Evolutionary conservation across 192 early-diverging fungal genomes (phyloP), one percentile per base, ranked within the genome.

Genomic region (Coemansia sp.): DNA sequence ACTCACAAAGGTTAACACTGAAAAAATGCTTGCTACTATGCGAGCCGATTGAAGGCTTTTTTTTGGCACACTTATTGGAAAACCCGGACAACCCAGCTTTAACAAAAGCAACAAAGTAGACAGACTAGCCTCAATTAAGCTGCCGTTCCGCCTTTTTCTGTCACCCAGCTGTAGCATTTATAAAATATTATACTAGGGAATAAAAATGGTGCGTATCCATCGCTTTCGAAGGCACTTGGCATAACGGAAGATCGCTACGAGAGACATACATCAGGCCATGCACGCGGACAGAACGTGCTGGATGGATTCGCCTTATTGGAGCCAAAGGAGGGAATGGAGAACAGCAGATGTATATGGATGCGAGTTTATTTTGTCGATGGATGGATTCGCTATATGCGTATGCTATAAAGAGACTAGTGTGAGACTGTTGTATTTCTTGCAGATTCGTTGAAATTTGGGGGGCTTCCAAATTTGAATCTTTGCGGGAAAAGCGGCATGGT

Each of bases 191-290:
- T 51, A 73, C 64, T 67, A 57, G 45, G 53, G 65, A 69, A 60
- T 48, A 12, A 76, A 72, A 78, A 78, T 78, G 76, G 76, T 78
- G 73, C 64, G 76, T 56, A 78, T 78, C 75, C 51, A 68, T 71
- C 61, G 41, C 41, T 20, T 43, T 18, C 34, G 17, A 15, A 48
- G 14, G 3, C 17, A 1, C 45, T 15, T 12, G 12, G 45, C 33
- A 33, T 28, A 45, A 39, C 58, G 22, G 36, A 17, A 18, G 60
- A 64, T 64, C 52, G 61, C 53, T 70, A 54, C 68, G 41, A 32
- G 4, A n/a, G 34, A 39, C 20, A n/a, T 2, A 51, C 36, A 3
- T 12, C 15, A 4, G 17, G 3, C 17, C 45, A 48, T 56, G 33
- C 41, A 22, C 38, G n/a, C 54, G 54, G 61, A 64, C 5, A 64